These are phyloP conservation scores for Neurospora crassa DNA, from an alignment of 2,329 filamentous ascomycete species.

Conservation along the genomic window DNA sequence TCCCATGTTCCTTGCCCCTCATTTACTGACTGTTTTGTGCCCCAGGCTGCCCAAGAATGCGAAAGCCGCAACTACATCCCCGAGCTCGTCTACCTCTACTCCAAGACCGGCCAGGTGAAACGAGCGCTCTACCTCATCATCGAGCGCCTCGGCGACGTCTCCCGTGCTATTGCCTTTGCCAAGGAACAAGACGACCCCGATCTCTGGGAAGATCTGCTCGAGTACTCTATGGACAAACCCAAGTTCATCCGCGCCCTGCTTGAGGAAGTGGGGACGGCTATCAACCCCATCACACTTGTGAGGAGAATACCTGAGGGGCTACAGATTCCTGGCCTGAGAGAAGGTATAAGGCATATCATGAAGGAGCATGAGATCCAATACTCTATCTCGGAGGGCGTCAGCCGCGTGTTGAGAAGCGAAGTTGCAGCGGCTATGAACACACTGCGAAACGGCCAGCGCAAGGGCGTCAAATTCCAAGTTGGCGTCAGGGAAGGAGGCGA, in stretches of 20 bases:
- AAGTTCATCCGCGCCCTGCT: conserved; percentile 86
- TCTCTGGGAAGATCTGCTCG: conserved; percentile 87
- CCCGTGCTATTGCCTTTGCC: conserved; percentile 86
- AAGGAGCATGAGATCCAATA: conserved; percentile 93
- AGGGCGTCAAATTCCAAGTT: conserved; percentile 84
- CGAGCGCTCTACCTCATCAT: conserved; percentile 88
- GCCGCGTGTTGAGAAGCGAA: conserved; percentile 76
- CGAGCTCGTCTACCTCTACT: conserved; percentile 91
- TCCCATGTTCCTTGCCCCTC: neutral
- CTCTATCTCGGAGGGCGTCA: conserved; percentile 84
- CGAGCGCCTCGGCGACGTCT: conserved; percentile 82
- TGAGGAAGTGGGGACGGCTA: conserved; percentile 87
- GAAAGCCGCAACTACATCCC: conserved; percentile 73
- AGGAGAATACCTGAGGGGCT: conserved; percentile 85
- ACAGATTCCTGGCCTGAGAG: conserved; percentile 81
- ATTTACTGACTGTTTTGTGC: neutral
- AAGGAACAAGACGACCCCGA: conserved; percentile 89
- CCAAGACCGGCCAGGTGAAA: conserved; percentile 90
- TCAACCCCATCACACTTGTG: conserved; percentile 86
- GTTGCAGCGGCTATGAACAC: conserved; percentile 76
- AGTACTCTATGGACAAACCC: conserved; percentile 97
- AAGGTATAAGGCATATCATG: conserved; percentile 83
- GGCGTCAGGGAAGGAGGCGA: conserved; percentile 28
- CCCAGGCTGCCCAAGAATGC: conserved; percentile 62
- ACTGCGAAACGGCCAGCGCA: conserved; percentile 68